Evolutionary conservation across 192 early-diverging fungal species (phyloP), one percentile per base, ranked within the genome.

Genomic region (Linnemannia elongata): DNA sequence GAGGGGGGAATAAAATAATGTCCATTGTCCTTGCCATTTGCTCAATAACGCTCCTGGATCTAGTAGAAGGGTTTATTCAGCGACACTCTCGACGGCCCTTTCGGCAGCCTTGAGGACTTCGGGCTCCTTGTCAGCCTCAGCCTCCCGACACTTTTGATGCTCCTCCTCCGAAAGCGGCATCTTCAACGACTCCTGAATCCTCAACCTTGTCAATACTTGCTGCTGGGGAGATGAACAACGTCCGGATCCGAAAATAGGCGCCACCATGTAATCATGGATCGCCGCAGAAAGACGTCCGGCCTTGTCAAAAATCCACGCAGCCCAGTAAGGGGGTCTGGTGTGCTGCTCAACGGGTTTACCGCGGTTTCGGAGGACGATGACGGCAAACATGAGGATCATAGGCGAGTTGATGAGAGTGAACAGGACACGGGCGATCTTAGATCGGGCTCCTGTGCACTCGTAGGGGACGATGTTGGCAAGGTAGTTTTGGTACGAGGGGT

Each of bases 401-500:
- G 80, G 83, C 7, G 75, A 15, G 15, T 55, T 82, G 5, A 72
- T 36, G 1, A 45, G 27, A 0, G 72, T 52, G 45, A 71, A 85
- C 8, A 89, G 30, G 4, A 73, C 15, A 0, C 82, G 74, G 27
- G 75, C 88, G 24, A 78, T 30, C 52, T 82, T 81, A 30, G 80
- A 74, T 22, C 72, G 36, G 8, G 42, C 33, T 9, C 82, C 83
- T 45, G 36, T 69, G 52, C 77, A 78, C 39, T 81, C 72, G 66
- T 81, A 89, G 0, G 82, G 88, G 12, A 82, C 69, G 15, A 89
- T 72, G 12, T 47, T 38, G 42, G 82, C 69, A 18, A 89, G 77
- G 55, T 89, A 89, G 4, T 30, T 15, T 49, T 85, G 88, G 69
- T 85, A 89, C 17, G 57, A 74, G 5, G 77, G 76, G 2, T 85